Percentiles rank a stretch among this genome's conserved stretches.
Evolutionary conservation across 1,139 yeast genomes (phyloP).

Genomic region (Suhomyces bribrorum): DNA sequence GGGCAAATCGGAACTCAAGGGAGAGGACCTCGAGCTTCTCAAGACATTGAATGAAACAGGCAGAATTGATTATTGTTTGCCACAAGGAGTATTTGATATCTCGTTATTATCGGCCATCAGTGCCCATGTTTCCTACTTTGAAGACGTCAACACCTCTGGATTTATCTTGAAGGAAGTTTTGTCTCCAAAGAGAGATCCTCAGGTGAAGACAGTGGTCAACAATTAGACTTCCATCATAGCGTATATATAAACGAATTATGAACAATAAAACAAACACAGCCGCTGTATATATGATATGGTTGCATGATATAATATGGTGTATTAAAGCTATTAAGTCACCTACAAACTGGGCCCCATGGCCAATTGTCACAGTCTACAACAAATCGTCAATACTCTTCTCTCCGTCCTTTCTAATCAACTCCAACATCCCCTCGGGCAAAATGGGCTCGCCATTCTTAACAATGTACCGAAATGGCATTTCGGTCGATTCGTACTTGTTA

Average conservation of each 20-base stretch:
- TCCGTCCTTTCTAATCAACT: conserved; percentile 80
- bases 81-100: conserved; percentile 78
- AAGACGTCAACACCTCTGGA: conserved; percentile 81
- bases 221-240: conserved; percentile 14
- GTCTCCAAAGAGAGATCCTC: conserved; percentile 20
- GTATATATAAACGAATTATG: neutral
- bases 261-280: too few species aligned
- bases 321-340: too few species aligned
- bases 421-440: conserved; percentile 88
- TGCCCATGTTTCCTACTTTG: conserved; percentile 87
- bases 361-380: too few species aligned
- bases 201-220: conserved; percentile 26
- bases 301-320: too few species aligned
- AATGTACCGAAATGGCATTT: conserved; percentile 96
- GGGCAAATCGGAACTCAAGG: conserved; percentile 24
- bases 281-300: too few species aligned
- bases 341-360: too few species aligned
- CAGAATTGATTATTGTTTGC: conserved; percentile 77
- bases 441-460: conserved; percentile 67
- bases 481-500: conserved; percentile 86
- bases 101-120: conserved; percentile 78
- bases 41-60: conserved; percentile 62
- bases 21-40: conserved; percentile 36
- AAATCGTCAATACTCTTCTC: conserved; percentile 73
- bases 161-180: conserved; percentile 64